phyloP scores from a whole-genome alignment of 2,329 filamentous ascomycete species.

The Thermochaetoides dissita region DNA sequence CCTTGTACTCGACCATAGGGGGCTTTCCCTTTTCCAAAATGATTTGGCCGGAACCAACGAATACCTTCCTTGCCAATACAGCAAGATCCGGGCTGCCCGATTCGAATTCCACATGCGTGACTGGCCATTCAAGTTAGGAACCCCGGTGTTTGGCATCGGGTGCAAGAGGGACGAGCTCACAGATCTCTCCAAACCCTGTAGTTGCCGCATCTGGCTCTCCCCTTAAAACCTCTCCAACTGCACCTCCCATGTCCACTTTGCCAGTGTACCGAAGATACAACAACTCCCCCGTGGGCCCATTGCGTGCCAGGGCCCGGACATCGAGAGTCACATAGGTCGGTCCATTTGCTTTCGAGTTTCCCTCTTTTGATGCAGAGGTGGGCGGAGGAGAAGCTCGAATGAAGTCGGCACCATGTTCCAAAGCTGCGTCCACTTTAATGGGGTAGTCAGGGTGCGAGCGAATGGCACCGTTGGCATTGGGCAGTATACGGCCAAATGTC shows the following conservation, averaged over 20 bases:
- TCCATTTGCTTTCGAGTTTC: too few relatives aligned
- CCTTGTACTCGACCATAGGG: slow-evolving; percentile 29
- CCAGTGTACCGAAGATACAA: slow-evolving; percentile 27
- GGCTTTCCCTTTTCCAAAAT: slow-evolving; percentile 26
- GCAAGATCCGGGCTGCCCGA: slow-evolving; percentile 22
- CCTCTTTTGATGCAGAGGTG: too few relatives aligned
- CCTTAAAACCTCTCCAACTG: slow-evolving; percentile 21
- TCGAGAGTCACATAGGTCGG: slow-evolving; percentile 21
- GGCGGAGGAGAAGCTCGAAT: slow-evolving; percentile 13
- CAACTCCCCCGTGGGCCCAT: slow-evolving; percentile 18
- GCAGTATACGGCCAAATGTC: slow-evolving; percentile 14
- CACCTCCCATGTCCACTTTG: slow-evolving; percentile 19
- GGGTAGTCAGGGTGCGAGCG: slow-evolving; percentile 25
- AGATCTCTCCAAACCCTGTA: slow-evolving; percentile 24
- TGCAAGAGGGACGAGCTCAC: slow-evolving; percentile 16
- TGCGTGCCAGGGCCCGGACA: slow-evolving; percentile 24
- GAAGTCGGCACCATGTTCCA: slow-evolving; percentile 28
- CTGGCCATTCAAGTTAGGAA: slow-evolving; percentile 10
- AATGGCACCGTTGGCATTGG: slow-evolving; percentile 19
- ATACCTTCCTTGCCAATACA: slow-evolving; percentile 25
- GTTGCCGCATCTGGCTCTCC: slow-evolving; percentile 24
- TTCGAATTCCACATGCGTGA: slow-evolving; percentile 25
- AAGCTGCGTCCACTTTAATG: slow-evolving; percentile 23
- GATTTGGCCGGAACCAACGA: slow-evolving; percentile 28
- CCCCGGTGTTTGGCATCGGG: not conserved